Evolutionary conservation across 345 rosid genomes (phyloP).

Genomic region (Reutealis trisperma): DNA sequence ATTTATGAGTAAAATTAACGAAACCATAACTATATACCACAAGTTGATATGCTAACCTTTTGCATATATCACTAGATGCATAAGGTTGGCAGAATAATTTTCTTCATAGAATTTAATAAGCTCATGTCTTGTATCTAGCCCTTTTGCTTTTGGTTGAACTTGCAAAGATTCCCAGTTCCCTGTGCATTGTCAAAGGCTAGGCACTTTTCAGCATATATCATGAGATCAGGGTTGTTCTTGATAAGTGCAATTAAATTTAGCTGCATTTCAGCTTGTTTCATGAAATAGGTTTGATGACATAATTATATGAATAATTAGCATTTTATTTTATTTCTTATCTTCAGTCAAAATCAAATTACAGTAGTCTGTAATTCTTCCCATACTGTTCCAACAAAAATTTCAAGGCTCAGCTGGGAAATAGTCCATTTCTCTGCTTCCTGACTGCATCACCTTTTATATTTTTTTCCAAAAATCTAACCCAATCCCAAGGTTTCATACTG

Average conservation of each 20-base stretch:
- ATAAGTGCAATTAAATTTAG: background rate
- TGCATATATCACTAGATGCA: constrained; percentile 80
- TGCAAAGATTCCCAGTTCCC: constrained; percentile 88
- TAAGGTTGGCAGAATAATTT: constrained; percentile 85
- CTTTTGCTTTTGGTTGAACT: constrained; percentile 72
- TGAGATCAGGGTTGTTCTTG: background rate
- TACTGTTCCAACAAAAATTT: too few relatives aligned
- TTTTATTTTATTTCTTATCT: background rate
- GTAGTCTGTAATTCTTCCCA: background rate
- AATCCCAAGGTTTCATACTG: too few relatives aligned
- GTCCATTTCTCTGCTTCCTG: too few relatives aligned
- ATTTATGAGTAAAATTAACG: background rate
- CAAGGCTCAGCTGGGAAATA: too few relatives aligned
- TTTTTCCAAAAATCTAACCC: too few relatives aligned
- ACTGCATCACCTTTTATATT: too few relatives aligned
- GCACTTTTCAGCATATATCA: background rate
- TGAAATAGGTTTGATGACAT: background rate
- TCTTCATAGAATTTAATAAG: constrained; percentile 79
- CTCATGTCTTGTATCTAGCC: constrained; percentile 72
- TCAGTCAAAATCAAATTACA: background rate
- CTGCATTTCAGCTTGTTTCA: background rate
- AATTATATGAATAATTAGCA: background rate
- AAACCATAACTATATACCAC: background rate
- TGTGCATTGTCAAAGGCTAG: constrained; percentile 25
- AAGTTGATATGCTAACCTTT: constrained; percentile 51